Conservation (phyloP, 2,329 filamentous ascomycete species). For the Arthrobotrys entomopaga region DNA sequence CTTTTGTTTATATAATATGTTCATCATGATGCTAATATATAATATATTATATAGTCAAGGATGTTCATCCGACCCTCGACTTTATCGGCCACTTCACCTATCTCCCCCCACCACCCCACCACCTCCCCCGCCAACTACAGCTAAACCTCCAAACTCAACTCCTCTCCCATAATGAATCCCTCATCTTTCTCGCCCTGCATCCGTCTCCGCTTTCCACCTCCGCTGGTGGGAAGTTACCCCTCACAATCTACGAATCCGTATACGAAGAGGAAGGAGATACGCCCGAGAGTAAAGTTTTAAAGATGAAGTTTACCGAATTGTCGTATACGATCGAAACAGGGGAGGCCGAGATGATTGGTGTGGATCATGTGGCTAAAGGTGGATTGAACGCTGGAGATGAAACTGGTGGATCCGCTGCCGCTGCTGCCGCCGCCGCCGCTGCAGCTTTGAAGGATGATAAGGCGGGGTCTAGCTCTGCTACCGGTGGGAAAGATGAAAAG, state of each 20-base stretch:
- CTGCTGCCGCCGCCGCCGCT: conserved; percentile 59
- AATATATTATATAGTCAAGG: conserved; percentile 85
- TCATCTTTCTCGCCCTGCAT: conserved; percentile 89
- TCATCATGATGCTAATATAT: too few species aligned
- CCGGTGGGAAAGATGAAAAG: conserved; percentile 58
- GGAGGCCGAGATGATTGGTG: conserved; percentile 96
- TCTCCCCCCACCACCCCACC: conserved; percentile 73
- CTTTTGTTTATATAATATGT: too few species aligned
- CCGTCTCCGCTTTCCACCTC: conserved; percentile 65
- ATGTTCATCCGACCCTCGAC: conserved; percentile 85
- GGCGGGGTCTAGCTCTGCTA: conserved; percentile 17
- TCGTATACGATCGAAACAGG: conserved; percentile 90
- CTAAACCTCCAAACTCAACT: conserved; percentile 76
- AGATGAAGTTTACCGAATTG: conserved; percentile 81
- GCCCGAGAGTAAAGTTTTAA: conserved; percentile 60
- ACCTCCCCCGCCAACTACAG: conserved; percentile 64
- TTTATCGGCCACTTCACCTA: conserved; percentile 90
- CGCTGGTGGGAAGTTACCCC: conserved; percentile 76
- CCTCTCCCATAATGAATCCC: conserved; percentile 79
- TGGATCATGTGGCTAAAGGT: conserved; percentile 89
- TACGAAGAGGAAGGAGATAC: conserved; percentile 74
- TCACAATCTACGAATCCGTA: conserved; percentile 89
- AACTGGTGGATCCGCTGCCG: conserved; percentile 57
- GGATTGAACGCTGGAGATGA: conserved; percentile 74
- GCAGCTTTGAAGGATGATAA: conserved; percentile 58